Percentiles rank a stretch among this genome's conserved stretches.
phyloP scores from a whole-genome alignment of 2,329 filamentous ascomycete genomes.

The Nectriaceae sp. region DNA sequence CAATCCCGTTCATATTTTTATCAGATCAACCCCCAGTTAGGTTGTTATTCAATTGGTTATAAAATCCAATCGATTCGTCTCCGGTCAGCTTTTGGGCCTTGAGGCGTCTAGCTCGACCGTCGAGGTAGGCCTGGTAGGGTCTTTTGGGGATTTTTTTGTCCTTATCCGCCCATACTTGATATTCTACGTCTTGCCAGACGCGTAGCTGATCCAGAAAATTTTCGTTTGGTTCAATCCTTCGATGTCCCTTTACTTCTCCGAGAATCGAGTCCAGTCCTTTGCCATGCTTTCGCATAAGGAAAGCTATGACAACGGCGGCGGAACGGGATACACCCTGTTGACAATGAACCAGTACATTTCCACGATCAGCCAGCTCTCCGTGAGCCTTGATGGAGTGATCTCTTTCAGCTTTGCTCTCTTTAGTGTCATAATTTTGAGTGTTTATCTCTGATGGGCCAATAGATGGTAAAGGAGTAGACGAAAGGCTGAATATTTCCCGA shows the following conservation, averaged over 20 bases:
- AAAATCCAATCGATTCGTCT: constrained; percentile 21
- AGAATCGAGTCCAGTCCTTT: constrained; percentile 17
- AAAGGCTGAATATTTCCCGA: constrained; percentile 10
- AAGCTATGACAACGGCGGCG: constrained; percentile 32
- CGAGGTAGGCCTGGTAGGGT: constrained; percentile 24
- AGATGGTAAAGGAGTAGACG: constrained; percentile 1
- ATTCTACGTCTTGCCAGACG: constrained; percentile 33
- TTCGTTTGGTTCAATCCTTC: constrained; percentile 27
- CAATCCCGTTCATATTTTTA: too few relatives aligned
- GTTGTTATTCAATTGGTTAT: too few relatives aligned
- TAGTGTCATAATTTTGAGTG: background rate
- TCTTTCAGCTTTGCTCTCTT: too few relatives aligned
- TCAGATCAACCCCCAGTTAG: too few relatives aligned
- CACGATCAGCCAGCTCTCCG: background rate
- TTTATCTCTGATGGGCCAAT: constrained; percentile 4
- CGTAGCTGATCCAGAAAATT: constrained; percentile 35
- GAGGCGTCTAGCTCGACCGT: constrained; percentile 19
- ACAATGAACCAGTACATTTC: constrained; percentile 34
- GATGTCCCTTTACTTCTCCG: constrained; percentile 19
- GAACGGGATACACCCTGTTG: constrained; percentile 37
- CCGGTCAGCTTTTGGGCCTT: constrained; percentile 21
- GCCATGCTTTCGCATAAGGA: constrained; percentile 33
- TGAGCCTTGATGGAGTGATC: background rate
- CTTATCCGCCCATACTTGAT: constrained; percentile 32
- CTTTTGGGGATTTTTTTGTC: constrained; percentile 27